Base-by-base conservation (phyloP, 176 grass and related monocot genomes). In the Ensete glaucum region DNA sequence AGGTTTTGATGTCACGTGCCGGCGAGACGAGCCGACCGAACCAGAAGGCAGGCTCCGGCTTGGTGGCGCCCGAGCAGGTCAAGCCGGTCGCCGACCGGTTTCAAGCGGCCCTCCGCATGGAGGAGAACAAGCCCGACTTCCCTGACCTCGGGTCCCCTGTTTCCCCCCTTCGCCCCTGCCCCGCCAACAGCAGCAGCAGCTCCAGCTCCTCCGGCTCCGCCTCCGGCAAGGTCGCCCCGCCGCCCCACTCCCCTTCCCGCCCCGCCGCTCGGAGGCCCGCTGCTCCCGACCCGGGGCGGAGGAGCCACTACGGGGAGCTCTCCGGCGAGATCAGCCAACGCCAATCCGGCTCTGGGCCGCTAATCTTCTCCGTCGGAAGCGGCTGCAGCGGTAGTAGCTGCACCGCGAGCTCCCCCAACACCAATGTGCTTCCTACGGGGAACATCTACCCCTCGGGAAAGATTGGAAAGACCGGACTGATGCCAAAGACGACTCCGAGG, bases 371-470 rank as follows among this genome's bases (percentile, higher is more conserved):
- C 62, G 83, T 83, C 53, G 75, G 78, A 0, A 76, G 81, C 83
- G 68, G 62, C 0, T 73, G 72, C 1, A 65, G 74, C 10, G 74
- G 68, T 13, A 54, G 34, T 60, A 81, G 77, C 26, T 88, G 83
- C 85, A 86, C 89, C 4, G 85, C 86, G 8, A 86, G 81, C 68
- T 92, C 89, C 20, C 83, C 81, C 66, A 54, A 81, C 60, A 56
- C 60, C 78, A 88, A 91, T 91, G 89, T 77, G 60, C 81, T 91
- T 68, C 89, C 83, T 48, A 19, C 83, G 0, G 92, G 92, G 19
- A 96, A 96, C 78, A 89, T 92, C 66, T 82, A 80, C 72, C 76
- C 82, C 10, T 74, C 83, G 1, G 85, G 87, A 9, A 83, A 64
- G 26, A 78, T 88, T 16, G 69, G 65, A 0, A 78, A 48, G 24